Evolutionary conservation across 2,329 filamentous ascomycete genomes (phyloP).

Genomic region (Penicillium glabrum): DNA sequence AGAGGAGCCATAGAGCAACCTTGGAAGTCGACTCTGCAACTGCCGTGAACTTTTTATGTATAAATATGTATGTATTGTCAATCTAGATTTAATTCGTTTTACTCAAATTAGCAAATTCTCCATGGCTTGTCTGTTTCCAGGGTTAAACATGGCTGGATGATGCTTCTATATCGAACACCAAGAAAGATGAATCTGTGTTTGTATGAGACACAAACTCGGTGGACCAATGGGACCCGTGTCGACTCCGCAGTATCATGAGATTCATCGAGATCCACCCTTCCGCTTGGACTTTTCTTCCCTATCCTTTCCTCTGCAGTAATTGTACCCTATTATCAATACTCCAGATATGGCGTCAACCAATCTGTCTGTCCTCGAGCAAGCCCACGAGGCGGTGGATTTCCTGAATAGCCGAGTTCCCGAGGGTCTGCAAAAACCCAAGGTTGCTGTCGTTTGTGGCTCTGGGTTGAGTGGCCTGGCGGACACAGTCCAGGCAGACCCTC

Average conservation of each 20-base stretch:
- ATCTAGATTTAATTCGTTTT: too few species aligned
- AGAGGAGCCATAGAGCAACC: too few species aligned
- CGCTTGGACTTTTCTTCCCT: not conserved
- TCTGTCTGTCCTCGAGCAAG: conserved; percentile 28
- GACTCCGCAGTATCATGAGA: conserved; percentile 14
- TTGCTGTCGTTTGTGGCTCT: conserved; percentile 66
- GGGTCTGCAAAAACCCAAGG: conserved; percentile 52
- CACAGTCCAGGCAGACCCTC: conserved; percentile 52
- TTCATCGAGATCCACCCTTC: conserved; percentile 8
- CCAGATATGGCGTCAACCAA: conserved; percentile 14
- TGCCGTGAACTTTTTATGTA: too few species aligned
- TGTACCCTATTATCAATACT: not conserved
- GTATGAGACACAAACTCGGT: not conserved
- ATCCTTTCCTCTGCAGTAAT: not conserved
- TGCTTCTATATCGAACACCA: too few species aligned
- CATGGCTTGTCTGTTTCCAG: too few species aligned
- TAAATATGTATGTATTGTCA: too few species aligned
- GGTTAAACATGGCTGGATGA: too few species aligned
- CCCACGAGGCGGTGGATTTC: conserved; percentile 52
- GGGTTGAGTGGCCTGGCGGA: conserved; percentile 62
- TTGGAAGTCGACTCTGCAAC: too few species aligned
- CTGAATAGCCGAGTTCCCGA: conserved; percentile 52
- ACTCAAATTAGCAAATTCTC: too few species aligned
- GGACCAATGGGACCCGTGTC: conserved; percentile 7
- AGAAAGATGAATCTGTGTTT: too few species aligned